A percentile compares a stretch with the other conserved stretches of the same genome.
Evolutionary conservation across 306 rosid genomes (phyloP).

Genomic region (Ormosia emarginata): DNA sequence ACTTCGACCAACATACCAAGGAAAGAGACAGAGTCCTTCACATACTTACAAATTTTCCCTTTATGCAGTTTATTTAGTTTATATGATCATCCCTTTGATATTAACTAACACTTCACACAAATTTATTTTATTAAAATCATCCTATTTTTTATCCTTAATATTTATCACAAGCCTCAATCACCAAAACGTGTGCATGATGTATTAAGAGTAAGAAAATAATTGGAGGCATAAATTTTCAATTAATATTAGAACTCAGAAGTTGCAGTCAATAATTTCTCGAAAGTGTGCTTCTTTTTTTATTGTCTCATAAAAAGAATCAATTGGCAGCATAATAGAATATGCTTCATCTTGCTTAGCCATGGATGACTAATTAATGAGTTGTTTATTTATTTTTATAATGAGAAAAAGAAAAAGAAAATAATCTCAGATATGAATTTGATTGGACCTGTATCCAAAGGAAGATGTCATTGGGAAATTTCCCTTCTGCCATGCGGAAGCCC

Average conservation of each 20-base stretch:
- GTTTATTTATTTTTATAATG: conserved; percentile 17
- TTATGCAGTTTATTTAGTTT: background rate
- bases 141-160: background rate
- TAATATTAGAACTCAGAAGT: background rate
- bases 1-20: background rate
- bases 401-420: background rate
- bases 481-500: conserved; percentile 25
- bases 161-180: background rate
- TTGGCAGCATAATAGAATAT: conserved; percentile 28
- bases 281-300: background rate
- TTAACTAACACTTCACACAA: background rate
- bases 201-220: background rate
- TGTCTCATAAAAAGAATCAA: background rate
- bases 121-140: background rate
- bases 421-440: background rate
- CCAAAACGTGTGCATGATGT: background rate
- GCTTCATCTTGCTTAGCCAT: conserved; percentile 23
- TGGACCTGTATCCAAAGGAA: background rate
- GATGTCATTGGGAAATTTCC: background rate
- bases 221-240: background rate
- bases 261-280: background rate
- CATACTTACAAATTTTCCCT: conserved; percentile 10
- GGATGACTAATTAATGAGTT: background rate
- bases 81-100: background rate
- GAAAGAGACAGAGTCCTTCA: background rate